Conservation (phyloP, 305 asterid species). For the Solanum aculeatissimum region DNA sequence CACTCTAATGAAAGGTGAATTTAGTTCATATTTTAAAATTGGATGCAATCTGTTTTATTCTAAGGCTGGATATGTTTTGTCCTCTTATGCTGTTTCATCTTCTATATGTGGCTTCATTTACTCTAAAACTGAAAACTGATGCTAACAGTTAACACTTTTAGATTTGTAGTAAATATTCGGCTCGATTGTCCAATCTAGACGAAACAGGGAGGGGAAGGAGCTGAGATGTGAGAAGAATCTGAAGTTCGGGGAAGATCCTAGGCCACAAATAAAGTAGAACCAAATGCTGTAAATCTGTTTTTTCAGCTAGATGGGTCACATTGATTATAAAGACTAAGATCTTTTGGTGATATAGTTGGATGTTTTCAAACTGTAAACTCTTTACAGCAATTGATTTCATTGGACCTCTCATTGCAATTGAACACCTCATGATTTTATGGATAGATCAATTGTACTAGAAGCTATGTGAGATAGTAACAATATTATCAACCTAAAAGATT, state of each 20-base stretch:
- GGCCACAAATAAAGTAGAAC: not conserved
- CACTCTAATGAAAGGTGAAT: slow-evolving; percentile 45
- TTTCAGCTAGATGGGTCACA: not conserved
- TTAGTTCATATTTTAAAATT: slow-evolving; percentile 13
- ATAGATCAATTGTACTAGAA: not conserved
- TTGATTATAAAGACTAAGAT: not conserved
- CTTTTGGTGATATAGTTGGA: not conserved
- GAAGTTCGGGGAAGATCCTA: not conserved
- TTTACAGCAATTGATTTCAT: not conserved
- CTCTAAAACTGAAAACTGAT: not conserved
- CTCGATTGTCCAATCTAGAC: not conserved
- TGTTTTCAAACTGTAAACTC: not conserved
- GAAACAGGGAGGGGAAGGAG: not conserved
- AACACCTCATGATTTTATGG: not conserved
- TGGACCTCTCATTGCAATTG: not conserved
- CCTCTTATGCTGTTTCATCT: not conserved
- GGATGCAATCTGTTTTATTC: not conserved
- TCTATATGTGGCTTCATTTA: not conserved
- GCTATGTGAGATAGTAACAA: not conserved
- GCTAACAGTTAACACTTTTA: not conserved
- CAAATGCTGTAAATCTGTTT: not conserved
- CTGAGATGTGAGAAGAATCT: not conserved
- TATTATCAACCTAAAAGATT: not conserved
- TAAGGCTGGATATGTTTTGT: not conserved
- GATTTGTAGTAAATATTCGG: not conserved